phyloP scores from a whole-genome alignment of 768 basidiomycete species.

The Tricholoma hemisulphureum region DNA sequence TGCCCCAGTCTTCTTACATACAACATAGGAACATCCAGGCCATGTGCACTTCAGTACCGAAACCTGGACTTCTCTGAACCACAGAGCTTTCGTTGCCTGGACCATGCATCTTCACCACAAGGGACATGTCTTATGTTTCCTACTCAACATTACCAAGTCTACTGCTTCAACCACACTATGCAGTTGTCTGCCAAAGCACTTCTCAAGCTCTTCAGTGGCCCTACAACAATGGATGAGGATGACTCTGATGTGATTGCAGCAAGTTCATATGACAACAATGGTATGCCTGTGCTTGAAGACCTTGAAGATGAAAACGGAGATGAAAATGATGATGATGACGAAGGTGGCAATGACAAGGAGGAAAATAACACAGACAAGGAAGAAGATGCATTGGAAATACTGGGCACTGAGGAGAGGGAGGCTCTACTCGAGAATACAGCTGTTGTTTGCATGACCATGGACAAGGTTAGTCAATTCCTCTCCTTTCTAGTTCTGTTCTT shows the following conservation, averaged over 20 bases:
- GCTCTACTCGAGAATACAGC: not conserved
- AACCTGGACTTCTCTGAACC: too few relatives aligned
- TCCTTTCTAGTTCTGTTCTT: not conserved
- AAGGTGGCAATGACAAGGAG: not conserved
- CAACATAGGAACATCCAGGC: too few relatives aligned
- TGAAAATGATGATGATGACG: constrained; percentile 4
- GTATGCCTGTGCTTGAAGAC: not conserved
- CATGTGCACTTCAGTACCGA: too few relatives aligned
- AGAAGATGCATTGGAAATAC: not conserved
- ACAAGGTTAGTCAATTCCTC: not conserved
- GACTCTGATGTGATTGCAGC: not conserved
- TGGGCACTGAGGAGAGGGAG: not conserved
- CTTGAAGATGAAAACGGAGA: not conserved
- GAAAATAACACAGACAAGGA: not conserved
- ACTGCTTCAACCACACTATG: constrained; percentile 11
- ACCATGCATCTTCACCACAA: too few relatives aligned
- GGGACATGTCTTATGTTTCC: too few relatives aligned
- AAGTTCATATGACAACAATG: not conserved
- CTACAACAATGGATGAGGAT: not conserved
- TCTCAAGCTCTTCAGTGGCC: constrained; percentile 4
- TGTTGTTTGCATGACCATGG: not conserved
- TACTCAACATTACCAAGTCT: not conserved
- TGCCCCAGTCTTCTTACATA: too few relatives aligned
- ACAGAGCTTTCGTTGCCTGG: too few relatives aligned
- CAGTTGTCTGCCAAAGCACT: constrained; percentile 8